phyloP scores from a whole-genome alignment of 164 flowering plant species.

The Warburgia ugandensis region DNA sequence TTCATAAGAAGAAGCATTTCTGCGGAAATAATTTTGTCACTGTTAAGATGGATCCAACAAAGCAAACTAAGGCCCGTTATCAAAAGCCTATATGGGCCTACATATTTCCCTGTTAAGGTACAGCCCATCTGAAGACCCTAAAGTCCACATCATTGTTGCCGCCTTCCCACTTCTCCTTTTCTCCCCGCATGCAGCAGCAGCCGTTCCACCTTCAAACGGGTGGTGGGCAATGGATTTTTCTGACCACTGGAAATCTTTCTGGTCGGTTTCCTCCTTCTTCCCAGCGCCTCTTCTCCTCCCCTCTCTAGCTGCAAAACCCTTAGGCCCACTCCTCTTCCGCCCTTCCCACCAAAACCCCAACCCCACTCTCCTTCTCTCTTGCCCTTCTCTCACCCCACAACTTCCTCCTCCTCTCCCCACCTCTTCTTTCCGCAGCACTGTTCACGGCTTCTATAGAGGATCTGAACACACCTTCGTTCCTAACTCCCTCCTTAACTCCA shows the following conservation, averaged over 20 bases:
- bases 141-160: too few species aligned
- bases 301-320: slow-evolving; percentile 11
- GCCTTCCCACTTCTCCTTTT: too few species aligned
- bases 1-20: too few species aligned
- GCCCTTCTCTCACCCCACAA: slow-evolving; percentile 20
- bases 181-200: too few species aligned
- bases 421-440: too few species aligned
- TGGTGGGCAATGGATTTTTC: slow-evolving; percentile 45
- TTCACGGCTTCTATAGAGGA: slow-evolving; percentile 16
- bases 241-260: slow-evolving; percentile 51
- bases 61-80: too few species aligned
- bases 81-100: too few species aligned
- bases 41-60: too few species aligned
- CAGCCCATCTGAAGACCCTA: too few species aligned
- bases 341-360: slow-evolving; percentile 25
- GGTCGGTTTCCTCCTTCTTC: slow-evolving; percentile 26
- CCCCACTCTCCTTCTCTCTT: slow-evolving; percentile 26
- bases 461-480: slow-evolving; percentile 16
- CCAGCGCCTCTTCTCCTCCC: slow-evolving; percentile 37
- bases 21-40: too few species aligned
- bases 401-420: slow-evolving; percentile 20
- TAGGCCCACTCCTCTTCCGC: slow-evolving; percentile 50
- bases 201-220: too few species aligned
- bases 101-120: too few species aligned
- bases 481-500: slow-evolving; percentile 20